Evolutionary conservation across 371 early-diverging fungal genomes (phyloP), one percentile per base, ranked within the genome.

Genomic region (Thermomucor indicae-seudaticae): DNA sequence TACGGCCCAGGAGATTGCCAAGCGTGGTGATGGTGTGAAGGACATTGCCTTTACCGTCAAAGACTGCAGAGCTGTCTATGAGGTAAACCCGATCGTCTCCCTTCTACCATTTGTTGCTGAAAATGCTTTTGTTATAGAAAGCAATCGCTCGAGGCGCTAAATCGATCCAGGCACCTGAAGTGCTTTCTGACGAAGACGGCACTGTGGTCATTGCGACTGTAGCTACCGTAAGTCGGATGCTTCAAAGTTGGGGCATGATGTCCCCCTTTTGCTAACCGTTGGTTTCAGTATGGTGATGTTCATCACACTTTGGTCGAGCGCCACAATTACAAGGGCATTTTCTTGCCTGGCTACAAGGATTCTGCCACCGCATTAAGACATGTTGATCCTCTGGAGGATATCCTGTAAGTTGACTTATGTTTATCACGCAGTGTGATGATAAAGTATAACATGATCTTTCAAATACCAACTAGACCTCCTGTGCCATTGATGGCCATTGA

Each of bases 31-130:
- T 60, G 93, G 89, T 60, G 96, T 95, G 60, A 89, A 90, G 70
- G 89, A 97, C 75, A 88, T 97, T 35, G 94, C 95, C 16, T 96
- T 96, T 62, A 80, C 86, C 28, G 97, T 96, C 27, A 93, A 90
- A 57, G 85, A 96, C 57, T 87, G 81, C 51, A 78, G 84, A 43
- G 78, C 81, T 47, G 83, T 92, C 58, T 96, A 84, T 67, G 61
- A 68, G 55, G 60, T 60, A 53, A 38, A 12, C 2, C 23, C 7
- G 22, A 17, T 12, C 14, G 7, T 2, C 46, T 16, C 19, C 6
- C n/a, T 31, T 22, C 7, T 19, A 8, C 6, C 16, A 23, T 22
- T 40, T 25, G 19, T 20, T 37, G 3, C 19, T 11, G 37, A 16
- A 16, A 49, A 4, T 20, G 16, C 35, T 17, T 27, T 11, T 12